Evolutionary conservation across 768 basidiomycete genomes (phyloP), one percentile per base, ranked within the genome.

Genomic region (Suillus variegatus): DNA sequence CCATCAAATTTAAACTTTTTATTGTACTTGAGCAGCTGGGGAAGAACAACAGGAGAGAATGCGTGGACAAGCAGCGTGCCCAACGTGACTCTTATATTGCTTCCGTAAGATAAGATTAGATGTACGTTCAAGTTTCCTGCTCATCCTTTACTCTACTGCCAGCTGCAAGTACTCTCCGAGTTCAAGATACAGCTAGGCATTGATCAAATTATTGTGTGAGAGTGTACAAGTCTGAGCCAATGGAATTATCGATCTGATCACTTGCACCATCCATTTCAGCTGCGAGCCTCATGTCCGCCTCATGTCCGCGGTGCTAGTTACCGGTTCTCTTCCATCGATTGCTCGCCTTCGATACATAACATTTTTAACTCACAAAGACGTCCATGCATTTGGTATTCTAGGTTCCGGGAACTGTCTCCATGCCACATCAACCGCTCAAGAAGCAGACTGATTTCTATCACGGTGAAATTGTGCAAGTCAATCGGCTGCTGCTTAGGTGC

Each of bases 81-180:
- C 32, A 32, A 32, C 32, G 32, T 28, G 12, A 22, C 22, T 20
- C 47, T 7, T 1, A 20, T 49, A 60, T 14, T 25, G 13, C 40
- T 8, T 58, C 7, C 16, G 14, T 38, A 35, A 63, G 68, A 70
- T 63, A 63, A 67, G 68, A 69, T 63, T 52, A 67, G 28, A 25
- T 32, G 8, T n/a, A 4, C 5, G n/a, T 13, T 25, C n/a, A 47
- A 2, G 12, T 49, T 49, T 43, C 16, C 16, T 7, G 36, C 8
- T 38, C 36, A 38, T 36, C 36, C 36, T 36, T 36, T 36, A 36
- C 36, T n/a, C n/a, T 38, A 38, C 41, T 18, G 2, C 41, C 13
- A 41, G 16, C 41, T 16, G 14, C 41, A 47, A 47, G 46, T n/a
- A 47, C 46, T 12, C n/a, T 47, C n/a, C 46, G n/a, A 47, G 10